Evolutionary conservation across 1,284 basidiomycete genomes (phyloP), one percentile per base, ranked within the genome.

Genomic region (Salmacisia buchloeana): DNA sequence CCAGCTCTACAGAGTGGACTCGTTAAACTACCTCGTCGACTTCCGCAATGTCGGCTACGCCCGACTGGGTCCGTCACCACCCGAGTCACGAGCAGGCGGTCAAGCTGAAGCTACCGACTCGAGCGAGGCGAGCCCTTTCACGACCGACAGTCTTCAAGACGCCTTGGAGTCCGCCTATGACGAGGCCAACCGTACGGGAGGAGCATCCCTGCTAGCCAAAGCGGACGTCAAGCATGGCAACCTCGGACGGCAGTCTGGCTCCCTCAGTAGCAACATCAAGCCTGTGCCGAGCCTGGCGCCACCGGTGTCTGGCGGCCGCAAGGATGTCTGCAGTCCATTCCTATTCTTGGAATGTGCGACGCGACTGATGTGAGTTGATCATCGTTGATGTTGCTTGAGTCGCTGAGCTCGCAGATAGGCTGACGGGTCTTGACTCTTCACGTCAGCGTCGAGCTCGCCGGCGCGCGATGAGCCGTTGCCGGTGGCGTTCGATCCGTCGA

Each of bases 41-140:
- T 98, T 99, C 82, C 87, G 96, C 73, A 94, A 97, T 83, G 90
- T 97, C 78, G 92, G 91, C 74, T 91, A 94, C 66, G 93, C 93
- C 81, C 62, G 72, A n/a, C 65, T 80, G 45, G 73, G 70, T 18
- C 57, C 34, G 23, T 27, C 62, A 83, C 84, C 74, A 85, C 66
- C 35, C 23, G 36, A 31, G 15, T 46, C 31, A 29, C 33, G 34
- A 9, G 39, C 31, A 36, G 13, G 29, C 25, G 45, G 13, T 25
- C 36, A 43, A 2, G 36, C 25, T 1, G 25, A 33, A 15, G 58
- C 65, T 2, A 68, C 62, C 39, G 46, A 34, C 41, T 57, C 65
- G 39, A 13, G 10, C 56, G 21, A n/a, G 23, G 21, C 25, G 3
- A 10, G 34, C 3, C 6, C 49, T 31, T 7, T 54, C 15, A 54